phyloP scores from a whole-genome alignment of 169 alveolate genomes.

The Eimeria zaria region DNA sequence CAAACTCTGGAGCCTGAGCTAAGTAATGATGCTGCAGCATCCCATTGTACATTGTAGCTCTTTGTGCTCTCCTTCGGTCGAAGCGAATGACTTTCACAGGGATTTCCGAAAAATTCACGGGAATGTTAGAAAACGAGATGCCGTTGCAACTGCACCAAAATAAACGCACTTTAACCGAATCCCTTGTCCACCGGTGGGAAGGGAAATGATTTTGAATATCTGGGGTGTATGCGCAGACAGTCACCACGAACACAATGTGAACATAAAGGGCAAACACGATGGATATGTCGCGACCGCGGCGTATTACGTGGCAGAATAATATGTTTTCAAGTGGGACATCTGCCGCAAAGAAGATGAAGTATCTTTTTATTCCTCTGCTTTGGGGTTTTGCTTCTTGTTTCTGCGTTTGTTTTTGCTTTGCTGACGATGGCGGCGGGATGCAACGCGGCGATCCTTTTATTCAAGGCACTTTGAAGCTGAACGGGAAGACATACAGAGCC shows the following conservation, averaged over 20 bases:
- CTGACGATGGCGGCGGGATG: conserved; percentile 2
- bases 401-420: background rate
- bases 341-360: background rate
- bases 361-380: background rate
- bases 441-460: conserved; percentile 73
- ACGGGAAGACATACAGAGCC: conserved; percentile 82
- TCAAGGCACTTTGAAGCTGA: conserved; percentile 67
- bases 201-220: no score
- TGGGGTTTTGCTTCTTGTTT: background rate
- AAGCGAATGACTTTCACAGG: no score
- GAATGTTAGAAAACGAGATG: no score
- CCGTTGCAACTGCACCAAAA: no score
- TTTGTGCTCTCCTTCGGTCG: no score
- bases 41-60: no score
- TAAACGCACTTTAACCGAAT: background rate
- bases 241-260: background rate
- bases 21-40: no score
- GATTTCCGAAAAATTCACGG: no score
- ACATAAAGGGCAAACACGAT: background rate
- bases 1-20: no score
- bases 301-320: no score
- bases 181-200: no score
- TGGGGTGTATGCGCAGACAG: background rate
- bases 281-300: background rate
- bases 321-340: no score